These are phyloP conservation scores for Copromyces sp. DNA, from an alignment of 495 filamentous ascomycete genomes.

Conservation along the genomic window DNA sequence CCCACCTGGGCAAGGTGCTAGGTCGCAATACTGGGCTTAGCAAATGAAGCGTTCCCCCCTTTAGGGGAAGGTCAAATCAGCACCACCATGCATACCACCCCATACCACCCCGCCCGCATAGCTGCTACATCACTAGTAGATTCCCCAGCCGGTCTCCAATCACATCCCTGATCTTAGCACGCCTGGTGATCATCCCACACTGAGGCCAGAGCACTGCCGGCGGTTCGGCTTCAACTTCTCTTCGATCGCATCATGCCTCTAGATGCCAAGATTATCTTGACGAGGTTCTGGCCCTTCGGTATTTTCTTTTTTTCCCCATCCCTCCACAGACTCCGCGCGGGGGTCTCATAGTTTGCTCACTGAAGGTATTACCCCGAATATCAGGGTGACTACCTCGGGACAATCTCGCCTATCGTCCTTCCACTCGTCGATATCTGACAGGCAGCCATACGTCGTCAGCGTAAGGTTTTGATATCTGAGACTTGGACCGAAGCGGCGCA, in stretches of 20 bases:
- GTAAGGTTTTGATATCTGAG: background rate
- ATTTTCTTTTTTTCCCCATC: background rate
- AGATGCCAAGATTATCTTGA: background rate
- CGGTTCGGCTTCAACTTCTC: background rate
- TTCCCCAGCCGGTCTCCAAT: background rate
- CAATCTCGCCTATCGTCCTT: background rate
- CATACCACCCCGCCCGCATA: conserved; percentile 5
- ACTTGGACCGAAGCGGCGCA: background rate
- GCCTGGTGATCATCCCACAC: background rate
- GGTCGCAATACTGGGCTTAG: background rate
- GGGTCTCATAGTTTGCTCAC: background rate
- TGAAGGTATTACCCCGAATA: background rate
- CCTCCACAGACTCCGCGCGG: background rate
- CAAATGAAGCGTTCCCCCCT: background rate
- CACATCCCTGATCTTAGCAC: background rate
- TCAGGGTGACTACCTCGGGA: background rate
- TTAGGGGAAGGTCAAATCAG: background rate
- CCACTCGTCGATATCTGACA: background rate
- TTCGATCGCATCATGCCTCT: background rate
- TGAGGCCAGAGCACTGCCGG: background rate
- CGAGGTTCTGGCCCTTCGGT: background rate
- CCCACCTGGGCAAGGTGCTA: background rate
- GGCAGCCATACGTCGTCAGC: background rate
- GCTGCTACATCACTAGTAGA: conserved; percentile 14
- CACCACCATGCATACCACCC: background rate